Base-by-base conservation (phyloP, 2,329 filamentous ascomycete genomes). In the Alternaria novae-zelandiae region DNA sequence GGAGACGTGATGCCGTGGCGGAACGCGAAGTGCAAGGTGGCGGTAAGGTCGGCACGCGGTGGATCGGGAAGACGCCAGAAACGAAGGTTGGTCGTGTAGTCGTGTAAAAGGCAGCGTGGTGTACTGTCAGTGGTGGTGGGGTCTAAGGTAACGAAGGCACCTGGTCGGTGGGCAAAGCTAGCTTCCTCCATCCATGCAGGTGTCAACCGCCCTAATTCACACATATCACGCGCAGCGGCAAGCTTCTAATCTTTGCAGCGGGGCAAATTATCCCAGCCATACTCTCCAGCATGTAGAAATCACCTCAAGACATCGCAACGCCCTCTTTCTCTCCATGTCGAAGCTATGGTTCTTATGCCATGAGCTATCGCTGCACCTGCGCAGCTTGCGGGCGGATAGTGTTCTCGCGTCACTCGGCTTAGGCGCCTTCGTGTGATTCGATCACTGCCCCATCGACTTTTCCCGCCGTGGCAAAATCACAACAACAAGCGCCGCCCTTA, bases 321-420 rank as follows among this genome's bases (percentile, higher is more conserved):
- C n/a, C n/a, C 47, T 15, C 26, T 28, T 8, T 1, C 47, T 6
- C 26, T 28, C 17, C 8, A 7, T 51, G 26, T 30, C 8, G 26
- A 26, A 57, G 43, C 44, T 47, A 36, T 41, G 20, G 5, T 53
- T 44, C 54, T 4, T 11, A 21, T 21, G 30, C 53, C 64, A 57
- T 47, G 46, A 59, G 58, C 61, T 64, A 54, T 41, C 47, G 57
- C 57, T 66, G 57, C 57, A 59, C 23, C 55, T 43, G 43, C 36
- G 50, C 43, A 30, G 54, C 41, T 25, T 49, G 54, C 54, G 54
- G 45, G 36, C 6, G 47, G 50, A 56, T 57, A 57, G 54, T 63
- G 56, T 36, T 47, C 59, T 56, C 45, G 64, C 57, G 47, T 59
- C 63, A 32, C 56, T 63, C 64, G 55, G 63, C 59, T 45, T 47